Evolutionary conservation across 768 basidiomycete species (phyloP).

Genomic region (Fomitopsis pulvina): DNA sequence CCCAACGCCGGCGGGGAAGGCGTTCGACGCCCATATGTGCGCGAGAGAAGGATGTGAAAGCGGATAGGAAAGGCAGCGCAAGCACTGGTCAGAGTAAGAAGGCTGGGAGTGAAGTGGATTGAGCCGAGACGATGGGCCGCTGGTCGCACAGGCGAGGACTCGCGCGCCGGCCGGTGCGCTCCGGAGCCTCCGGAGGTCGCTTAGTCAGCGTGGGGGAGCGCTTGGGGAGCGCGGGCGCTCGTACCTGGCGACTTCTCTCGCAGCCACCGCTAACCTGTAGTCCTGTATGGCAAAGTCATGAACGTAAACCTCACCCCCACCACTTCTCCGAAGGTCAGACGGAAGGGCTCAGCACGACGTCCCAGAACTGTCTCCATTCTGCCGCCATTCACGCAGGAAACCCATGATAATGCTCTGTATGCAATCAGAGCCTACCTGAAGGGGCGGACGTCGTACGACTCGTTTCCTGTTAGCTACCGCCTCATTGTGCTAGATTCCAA

Average conservation of each 20-base stretch:
- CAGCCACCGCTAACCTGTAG: background rate
- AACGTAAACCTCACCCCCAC: constrained; percentile 43
- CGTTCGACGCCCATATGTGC: constrained; percentile 4
- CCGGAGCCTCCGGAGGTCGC: constrained; percentile 4
- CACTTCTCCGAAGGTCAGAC: constrained; percentile 45
- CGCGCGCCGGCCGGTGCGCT: background rate
- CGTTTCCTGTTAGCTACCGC: constrained; percentile 94
- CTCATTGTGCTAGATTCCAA: constrained; percentile 96
- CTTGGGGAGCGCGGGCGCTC: background rate
- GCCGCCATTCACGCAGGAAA: constrained; percentile 45
- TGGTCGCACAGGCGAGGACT: background rate
- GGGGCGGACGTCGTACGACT: constrained; percentile 86
- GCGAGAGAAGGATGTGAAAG: constrained; percentile 5
- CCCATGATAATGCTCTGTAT: constrained; percentile 62
- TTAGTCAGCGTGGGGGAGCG: constrained; percentile 9
- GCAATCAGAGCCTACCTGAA: constrained; percentile 79
- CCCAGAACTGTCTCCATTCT: constrained; percentile 54
- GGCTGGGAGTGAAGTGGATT: constrained; percentile 7
- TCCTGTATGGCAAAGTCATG: constrained; percentile 28
- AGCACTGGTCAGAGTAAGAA: constrained; percentile 1
- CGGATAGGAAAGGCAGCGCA: constrained; percentile 8
- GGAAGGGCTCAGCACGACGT: constrained; percentile 50
- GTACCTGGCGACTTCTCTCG: constrained; percentile 1
- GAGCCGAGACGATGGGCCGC: constrained; percentile 1
- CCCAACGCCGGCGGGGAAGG: constrained; percentile 6